phyloP scores from a whole-genome alignment of 768 basidiomycete species.

The Aureoboletus auriporus region DNA sequence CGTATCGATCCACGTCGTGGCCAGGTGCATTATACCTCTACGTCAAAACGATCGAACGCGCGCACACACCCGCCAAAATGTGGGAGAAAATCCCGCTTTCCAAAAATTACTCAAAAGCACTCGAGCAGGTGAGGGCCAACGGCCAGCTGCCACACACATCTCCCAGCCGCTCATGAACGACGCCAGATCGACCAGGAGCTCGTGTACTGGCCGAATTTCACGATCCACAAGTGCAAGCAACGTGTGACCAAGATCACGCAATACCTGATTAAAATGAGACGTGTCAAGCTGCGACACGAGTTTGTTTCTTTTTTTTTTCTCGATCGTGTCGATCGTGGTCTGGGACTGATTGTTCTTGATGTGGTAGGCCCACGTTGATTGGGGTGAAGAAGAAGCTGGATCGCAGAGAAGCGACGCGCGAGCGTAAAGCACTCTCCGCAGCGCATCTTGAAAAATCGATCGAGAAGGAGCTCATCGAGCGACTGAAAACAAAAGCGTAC shows the following conservation, averaged over 20 bases:
- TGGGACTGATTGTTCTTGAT: not conserved
- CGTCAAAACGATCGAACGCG: slow-evolving; percentile 96
- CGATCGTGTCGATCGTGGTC: too few relatives aligned
- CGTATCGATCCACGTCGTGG: not conserved
- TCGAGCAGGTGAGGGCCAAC: slow-evolving; percentile 71
- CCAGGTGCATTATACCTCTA: slow-evolving; percentile 87
- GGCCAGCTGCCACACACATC: too few relatives aligned
- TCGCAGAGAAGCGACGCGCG: slow-evolving; percentile 84
- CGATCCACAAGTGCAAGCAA: slow-evolving; percentile 99
- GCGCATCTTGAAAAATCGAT: slow-evolving; percentile 94
- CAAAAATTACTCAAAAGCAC: slow-evolving; percentile 90
- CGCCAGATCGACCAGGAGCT: slow-evolving; percentile 89
- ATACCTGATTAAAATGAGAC: slow-evolving; percentile 97
- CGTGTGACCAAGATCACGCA: slow-evolving; percentile 98
- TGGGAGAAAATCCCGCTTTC: slow-evolving; percentile 95
- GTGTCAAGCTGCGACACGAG: slow-evolving; percentile 83
- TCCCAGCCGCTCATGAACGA: not conserved
- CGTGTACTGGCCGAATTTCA: slow-evolving; percentile 98
- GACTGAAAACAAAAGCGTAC: slow-evolving; percentile 94
- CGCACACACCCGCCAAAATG: slow-evolving; percentile 94
- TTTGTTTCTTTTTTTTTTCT: slow-evolving; percentile 35
- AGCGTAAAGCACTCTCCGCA: slow-evolving; percentile 93
- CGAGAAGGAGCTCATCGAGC: slow-evolving; percentile 93
- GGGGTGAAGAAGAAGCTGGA: slow-evolving; percentile 98
- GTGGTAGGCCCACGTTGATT: slow-evolving; percentile 77